Conservation (phyloP, 2,329 filamentous ascomycete genomes). For the Botryotinia convoluta region DNA sequence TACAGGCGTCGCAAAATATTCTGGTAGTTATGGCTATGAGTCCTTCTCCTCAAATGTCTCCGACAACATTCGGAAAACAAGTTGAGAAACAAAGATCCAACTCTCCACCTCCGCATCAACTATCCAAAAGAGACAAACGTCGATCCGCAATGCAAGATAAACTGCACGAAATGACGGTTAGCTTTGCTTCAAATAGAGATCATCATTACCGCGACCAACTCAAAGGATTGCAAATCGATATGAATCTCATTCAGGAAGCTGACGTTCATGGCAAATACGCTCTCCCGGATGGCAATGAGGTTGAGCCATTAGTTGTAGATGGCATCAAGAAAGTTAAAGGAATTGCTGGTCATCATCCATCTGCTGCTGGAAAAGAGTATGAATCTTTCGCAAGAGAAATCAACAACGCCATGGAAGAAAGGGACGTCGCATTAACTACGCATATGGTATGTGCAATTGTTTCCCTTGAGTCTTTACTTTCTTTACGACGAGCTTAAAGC, state of each 20-base stretch:
- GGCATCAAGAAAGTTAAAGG: slow-evolving; percentile 37
- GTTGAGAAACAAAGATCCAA: slow-evolving; percentile 35
- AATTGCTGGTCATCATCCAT: slow-evolving; percentile 41
- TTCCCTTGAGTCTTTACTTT: not conserved
- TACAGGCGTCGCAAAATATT: not conserved
- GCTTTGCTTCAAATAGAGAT: slow-evolving; percentile 79
- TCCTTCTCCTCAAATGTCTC: slow-evolving; percentile 36
- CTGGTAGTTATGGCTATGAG: slow-evolving; percentile 32
- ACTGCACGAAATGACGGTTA: slow-evolving; percentile 70
- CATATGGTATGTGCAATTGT: slow-evolving; percentile 64
- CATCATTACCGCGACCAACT: slow-evolving; percentile 84
- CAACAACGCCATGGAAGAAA: slow-evolving; percentile 82
- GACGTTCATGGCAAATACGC: slow-evolving; percentile 74
- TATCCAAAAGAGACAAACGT: slow-evolving; percentile 86
- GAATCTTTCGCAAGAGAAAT: slow-evolving; percentile 81
- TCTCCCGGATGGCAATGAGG: slow-evolving; percentile 54
- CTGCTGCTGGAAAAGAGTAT: slow-evolving; percentile 79
- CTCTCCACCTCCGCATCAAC: slow-evolving; percentile 36
- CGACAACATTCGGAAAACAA: slow-evolving; percentile 31
- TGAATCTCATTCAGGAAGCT: slow-evolving; percentile 79
- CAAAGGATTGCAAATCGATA: slow-evolving; percentile 87
- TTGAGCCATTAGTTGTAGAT: slow-evolving; percentile 38
- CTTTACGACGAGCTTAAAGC: not conserved
- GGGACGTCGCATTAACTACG: slow-evolving; percentile 78
- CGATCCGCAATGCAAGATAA: slow-evolving; percentile 79